phyloP scores from a whole-genome alignment of 768 basidiomycete species.

The Suillus subluteus region DNA sequence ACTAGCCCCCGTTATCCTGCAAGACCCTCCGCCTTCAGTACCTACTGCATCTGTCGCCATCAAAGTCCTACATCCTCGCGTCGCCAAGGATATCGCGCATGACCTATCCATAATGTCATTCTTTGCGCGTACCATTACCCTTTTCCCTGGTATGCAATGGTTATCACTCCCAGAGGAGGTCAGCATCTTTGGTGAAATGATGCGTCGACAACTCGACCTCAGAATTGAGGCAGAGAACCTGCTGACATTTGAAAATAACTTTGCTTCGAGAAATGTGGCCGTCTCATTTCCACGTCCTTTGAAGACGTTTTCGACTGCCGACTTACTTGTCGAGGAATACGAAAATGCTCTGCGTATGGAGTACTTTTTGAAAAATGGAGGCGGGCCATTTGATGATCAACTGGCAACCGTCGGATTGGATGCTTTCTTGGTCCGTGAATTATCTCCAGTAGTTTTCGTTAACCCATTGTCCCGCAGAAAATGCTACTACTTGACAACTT shows the following conservation, averaged over 20 bases:
- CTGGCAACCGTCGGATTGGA: constrained; percentile 93
- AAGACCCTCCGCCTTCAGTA: constrained; percentile 67
- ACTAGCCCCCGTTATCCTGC: constrained; percentile 51
- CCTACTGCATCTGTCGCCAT: constrained; percentile 91
- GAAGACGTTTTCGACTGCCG: constrained; percentile 75
- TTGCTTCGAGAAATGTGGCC: constrained; percentile 74
- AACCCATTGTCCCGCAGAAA: constrained; percentile 55
- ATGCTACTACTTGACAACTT: constrained; percentile 99
- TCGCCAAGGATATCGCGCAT: constrained; percentile 77
- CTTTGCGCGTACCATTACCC: constrained; percentile 78
- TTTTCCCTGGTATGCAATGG: constrained; percentile 95
- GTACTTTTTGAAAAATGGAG: constrained; percentile 84
- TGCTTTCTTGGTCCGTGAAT: constrained; percentile 80
- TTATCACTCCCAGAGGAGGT: constrained; percentile 95
- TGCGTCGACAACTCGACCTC: constrained; percentile 92
- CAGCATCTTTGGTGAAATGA: constrained; percentile 92
- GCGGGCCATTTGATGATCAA: constrained; percentile 87
- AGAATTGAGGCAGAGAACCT: constrained; percentile 90
- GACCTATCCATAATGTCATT: constrained; percentile 96
- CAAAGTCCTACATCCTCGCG: constrained; percentile 92
- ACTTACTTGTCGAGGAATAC: constrained; percentile 90
- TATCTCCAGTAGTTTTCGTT: constrained; percentile 13
- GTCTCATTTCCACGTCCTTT: constrained; percentile 92
- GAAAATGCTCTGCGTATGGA: constrained; percentile 92
- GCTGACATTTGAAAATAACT: constrained; percentile 83